Evolutionary conservation across 2,329 filamentous ascomycete genomes (phyloP), one percentile per base, ranked within the genome.

Genomic region (Claviceps humidiphila): DNA sequence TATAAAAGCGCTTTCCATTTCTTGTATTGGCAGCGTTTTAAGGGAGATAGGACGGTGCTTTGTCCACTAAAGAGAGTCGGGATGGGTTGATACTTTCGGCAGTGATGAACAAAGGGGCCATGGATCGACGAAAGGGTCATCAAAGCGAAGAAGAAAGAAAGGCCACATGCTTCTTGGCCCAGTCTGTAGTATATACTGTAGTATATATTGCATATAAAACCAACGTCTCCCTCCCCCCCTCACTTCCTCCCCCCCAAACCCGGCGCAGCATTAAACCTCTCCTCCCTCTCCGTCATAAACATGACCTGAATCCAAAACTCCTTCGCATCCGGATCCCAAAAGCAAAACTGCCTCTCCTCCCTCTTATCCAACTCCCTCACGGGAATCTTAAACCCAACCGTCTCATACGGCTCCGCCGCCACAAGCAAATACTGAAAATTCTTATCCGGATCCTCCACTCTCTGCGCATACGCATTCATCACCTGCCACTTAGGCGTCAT

Each of bases 251-350:
- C 72, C 26, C 74, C 75, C 60, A 84, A 63, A 13, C 81, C 81
- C 0, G 81, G 81, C 51, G 81, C 81, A 17, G 80, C 79, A 49
- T 80, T 81, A 58, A 83, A 97, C 55, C 89, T 77, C 76, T 96
- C 91, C 71, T 97, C 93, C 57, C 93, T 82, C 75, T 98, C 93
- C 41, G 93, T 97, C 80, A 96, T 93, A 72, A 97, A 98, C 75
- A 97, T 87, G 58, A 98, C 79, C 74, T 97, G 93, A 42, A 96
- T 80, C 88, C 89, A 97, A 66, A 94, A 98, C 73, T 97, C 91
- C 75, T 94, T 95, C 57, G 85, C 82, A 67, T 98, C 93, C 55
- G 85, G 84, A 70, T 98, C 93, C 75, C 90, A 98, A 83, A 90
- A 97, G 51, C 81, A 85, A 78, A 91, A 98, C 69, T 90, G 93